Conservation (phyloP, 2,329 filamentous ascomycete species). For the Epichloe sp. region DNA sequence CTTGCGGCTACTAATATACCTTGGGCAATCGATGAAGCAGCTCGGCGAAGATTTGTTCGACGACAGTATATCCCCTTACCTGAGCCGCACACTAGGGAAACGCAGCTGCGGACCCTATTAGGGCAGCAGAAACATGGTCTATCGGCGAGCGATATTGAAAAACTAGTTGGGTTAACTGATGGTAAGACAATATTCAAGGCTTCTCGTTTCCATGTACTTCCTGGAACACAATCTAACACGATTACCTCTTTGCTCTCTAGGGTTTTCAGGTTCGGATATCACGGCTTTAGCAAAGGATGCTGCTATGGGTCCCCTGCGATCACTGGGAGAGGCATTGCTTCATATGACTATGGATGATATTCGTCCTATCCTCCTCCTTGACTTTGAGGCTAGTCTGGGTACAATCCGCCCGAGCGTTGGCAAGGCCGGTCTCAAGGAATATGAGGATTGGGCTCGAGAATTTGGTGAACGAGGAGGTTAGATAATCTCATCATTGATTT, state of each 20-base stretch:
- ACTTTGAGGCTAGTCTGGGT: constrained; percentile 72
- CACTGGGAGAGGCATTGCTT: constrained; percentile 76
- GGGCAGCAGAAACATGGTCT: constrained; percentile 80
- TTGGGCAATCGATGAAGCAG: constrained; percentile 96
- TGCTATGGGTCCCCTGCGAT: constrained; percentile 88
- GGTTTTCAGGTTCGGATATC: constrained; percentile 96
- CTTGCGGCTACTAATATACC: constrained; percentile 91
- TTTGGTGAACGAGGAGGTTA: constrained; percentile 85
- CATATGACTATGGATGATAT: constrained; percentile 93
- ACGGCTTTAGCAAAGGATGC: constrained; percentile 95
- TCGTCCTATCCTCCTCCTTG: constrained; percentile 64
- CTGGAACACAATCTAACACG: not conserved
- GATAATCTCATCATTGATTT: not conserved
- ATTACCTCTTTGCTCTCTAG: constrained; percentile 29
- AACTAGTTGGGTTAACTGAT: constrained; percentile 68
- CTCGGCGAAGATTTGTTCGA: constrained; percentile 76
- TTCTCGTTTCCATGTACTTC: not conserved
- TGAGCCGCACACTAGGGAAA: constrained; percentile 65
- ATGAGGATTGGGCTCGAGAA: constrained; percentile 86
- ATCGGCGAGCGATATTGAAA: constrained; percentile 55
- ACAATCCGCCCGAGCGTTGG: constrained; percentile 87
- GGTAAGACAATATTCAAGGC: constrained; percentile 38
- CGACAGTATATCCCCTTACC: constrained; percentile 94
- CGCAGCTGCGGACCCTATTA: constrained; percentile 67
- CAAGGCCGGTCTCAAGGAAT: constrained; percentile 69